Evolutionary conservation across 352 stramenopile species (phyloP), one percentile per base, ranked within the genome.

Genomic region (Pythium sukuiense): DNA sequence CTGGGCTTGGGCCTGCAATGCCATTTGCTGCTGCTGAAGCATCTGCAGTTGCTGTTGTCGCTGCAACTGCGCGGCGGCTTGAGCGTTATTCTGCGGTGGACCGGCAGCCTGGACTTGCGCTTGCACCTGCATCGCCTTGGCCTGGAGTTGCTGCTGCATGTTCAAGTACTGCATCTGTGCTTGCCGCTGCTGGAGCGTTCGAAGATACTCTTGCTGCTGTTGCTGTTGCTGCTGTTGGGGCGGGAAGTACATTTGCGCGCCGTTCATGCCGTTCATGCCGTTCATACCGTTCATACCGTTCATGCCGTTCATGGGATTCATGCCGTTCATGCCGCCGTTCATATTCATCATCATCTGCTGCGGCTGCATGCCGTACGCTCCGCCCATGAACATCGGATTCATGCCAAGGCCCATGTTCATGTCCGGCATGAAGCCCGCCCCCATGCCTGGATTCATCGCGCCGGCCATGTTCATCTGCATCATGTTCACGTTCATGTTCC

Each of bases 181-280:
- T 24, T 80, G 66, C 26, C 69, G 70, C 48, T 69, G 79, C 59
- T 87, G 79, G 16, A 87, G 61, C 76, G 83, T 88, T 11, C 85
- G 80, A 69, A 92, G 77, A 71, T 92, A 93, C 30, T 93, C 81
- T 66, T 95, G 87, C 60, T 93, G 59, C 24, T 57, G 59, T n/a
- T 49, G 43, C 45, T 72, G 66, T 59, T 90, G 80, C 57, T 92
- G 83, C 69, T 85, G 81, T 16, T 76, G 71, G 53, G 83, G 83
- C 59, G 85, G 86, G 55, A 87, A 90, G 46, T 85, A 80, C 61
- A 72, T 70, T 54, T 91, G 84, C 3, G 72, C 71, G 33, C 55
- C 45, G 32, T 60, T 65, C 62, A 71, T 74, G 52, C 45, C 45
- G 45, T 52, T 52, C 43, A 50, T 74, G 52, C 45, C 45, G 45